Conservation (phyloP, 176 grass and related monocot genomes). For the Pharus latifolius region DNA sequence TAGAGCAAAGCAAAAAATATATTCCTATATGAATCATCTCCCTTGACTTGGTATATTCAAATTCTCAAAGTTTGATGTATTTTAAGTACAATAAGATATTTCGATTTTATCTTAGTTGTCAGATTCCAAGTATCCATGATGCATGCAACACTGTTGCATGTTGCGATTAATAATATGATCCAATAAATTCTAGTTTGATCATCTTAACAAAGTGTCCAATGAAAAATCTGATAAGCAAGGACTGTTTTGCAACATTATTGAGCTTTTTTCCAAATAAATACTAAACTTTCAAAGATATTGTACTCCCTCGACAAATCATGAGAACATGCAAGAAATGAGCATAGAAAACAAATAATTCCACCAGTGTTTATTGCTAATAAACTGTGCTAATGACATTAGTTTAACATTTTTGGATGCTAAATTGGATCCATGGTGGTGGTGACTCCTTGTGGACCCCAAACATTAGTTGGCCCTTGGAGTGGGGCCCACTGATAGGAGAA, state of each 20-base stretch:
- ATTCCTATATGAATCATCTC: slow-evolving; percentile 22
- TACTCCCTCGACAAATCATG: slow-evolving; percentile 5
- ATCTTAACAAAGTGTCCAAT: background rate
- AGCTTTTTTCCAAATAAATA: background rate
- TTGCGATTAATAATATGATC: background rate
- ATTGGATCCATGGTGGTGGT: slow-evolving; percentile 23
- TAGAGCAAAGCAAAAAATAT: slow-evolving; percentile 8
- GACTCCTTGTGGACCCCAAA: slow-evolving; percentile 30
- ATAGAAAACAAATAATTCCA: background rate
- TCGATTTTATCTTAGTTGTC: slow-evolving; percentile 8
- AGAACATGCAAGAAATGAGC: background rate
- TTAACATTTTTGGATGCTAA: slow-evolving; percentile 8
- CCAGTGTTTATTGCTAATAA: slow-evolving; percentile 12
- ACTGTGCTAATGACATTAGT: background rate
- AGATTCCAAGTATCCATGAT: slow-evolving; percentile 19
- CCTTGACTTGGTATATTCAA: slow-evolving; percentile 43
- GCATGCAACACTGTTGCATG: slow-evolving; percentile 1
- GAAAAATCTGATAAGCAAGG: background rate
- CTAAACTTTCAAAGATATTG: background rate
- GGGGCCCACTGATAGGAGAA: slow-evolving; percentile 11
- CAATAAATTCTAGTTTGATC: background rate
- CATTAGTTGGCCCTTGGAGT: slow-evolving; percentile 7
- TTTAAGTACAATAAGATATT: slow-evolving; percentile 18
- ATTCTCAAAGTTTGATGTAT: slow-evolving; percentile 12
- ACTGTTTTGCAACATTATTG: background rate